Conservation (phyloP, 1,284 basidiomycete species). For the Cryptococcus amylolentus region DNA sequence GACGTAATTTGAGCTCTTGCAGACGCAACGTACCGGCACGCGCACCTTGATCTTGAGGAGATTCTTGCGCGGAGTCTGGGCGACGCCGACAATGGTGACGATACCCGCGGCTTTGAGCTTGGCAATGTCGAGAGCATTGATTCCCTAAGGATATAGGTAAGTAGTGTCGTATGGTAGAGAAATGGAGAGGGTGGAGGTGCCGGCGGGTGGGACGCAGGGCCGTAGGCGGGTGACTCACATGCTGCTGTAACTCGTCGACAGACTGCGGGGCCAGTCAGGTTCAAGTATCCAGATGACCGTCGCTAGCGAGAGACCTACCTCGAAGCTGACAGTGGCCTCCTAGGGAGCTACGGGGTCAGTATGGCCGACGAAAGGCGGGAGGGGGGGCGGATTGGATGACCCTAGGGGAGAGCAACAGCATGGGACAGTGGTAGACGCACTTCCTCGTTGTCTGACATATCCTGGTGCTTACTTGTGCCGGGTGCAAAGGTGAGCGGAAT, state of each 20-base stretch:
- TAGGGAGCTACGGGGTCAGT: neutral
- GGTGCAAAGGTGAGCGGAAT: neutral
- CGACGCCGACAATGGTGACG: conserved; percentile 53
- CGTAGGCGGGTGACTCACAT: conserved; percentile 56
- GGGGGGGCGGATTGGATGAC: neutral
- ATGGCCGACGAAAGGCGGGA: neutral
- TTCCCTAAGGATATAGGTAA: conserved; percentile 60
- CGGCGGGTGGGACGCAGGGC: neutral
- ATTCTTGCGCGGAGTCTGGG: conserved; percentile 72
- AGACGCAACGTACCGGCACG: conserved; percentile 3
- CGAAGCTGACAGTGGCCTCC: conserved; percentile 7
- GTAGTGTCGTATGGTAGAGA: neutral
- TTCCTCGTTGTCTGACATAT: conserved; percentile 18
- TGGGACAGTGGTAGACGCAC: conserved; percentile 4
- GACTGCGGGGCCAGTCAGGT: conserved; percentile 52
- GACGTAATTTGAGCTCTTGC: neutral
- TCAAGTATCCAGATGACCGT: neutral
- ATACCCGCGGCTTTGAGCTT: conserved; percentile 72
- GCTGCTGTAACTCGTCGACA: conserved; percentile 82
- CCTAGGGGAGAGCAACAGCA: neutral
- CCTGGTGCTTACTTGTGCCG: neutral
- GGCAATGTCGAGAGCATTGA: conserved; percentile 87
- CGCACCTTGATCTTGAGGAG: conserved; percentile 84
- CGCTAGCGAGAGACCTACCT: conserved; percentile 3
- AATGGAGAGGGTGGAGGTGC: neutral